A percentile compares a stretch with the other conserved stretches of the same genome.
These are phyloP conservation scores for Capsicum baccatum DNA, from an alignment of 257 asterid genomes.

Conservation along the genomic window DNA sequence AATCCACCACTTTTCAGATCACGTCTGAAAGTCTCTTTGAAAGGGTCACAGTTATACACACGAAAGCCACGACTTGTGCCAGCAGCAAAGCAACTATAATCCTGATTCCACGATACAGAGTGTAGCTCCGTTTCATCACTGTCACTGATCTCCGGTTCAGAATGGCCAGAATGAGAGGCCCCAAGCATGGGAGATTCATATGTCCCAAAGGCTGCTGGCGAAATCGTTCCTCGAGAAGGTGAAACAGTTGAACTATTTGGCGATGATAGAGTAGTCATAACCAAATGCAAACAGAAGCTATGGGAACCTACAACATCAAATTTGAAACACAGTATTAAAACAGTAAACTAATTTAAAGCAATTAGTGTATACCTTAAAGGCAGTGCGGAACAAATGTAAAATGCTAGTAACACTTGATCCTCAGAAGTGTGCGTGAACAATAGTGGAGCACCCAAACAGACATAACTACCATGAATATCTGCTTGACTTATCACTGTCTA, in stretches of 20 bases:
- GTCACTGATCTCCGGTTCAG: slow-evolving; percentile 56
- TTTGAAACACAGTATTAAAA: slow-evolving; percentile 5
- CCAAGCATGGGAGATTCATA: slow-evolving; percentile 49
- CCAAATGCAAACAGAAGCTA: slow-evolving; percentile 46
- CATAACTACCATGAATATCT: not conserved
- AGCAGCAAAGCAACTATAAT: slow-evolving; percentile 90
- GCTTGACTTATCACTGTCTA: not conserved
- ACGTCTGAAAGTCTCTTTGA: slow-evolving; percentile 90
- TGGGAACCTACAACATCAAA: slow-evolving; percentile 25
- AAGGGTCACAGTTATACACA: slow-evolving; percentile 82
- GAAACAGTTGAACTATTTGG: slow-evolving; percentile 69
- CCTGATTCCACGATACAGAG: slow-evolving; percentile 94
- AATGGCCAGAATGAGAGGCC: slow-evolving; percentile 50
- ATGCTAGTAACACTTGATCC: not conserved
- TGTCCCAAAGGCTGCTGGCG: slow-evolving; percentile 56
- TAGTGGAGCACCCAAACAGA: slow-evolving; percentile 9
- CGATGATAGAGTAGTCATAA: slow-evolving; percentile 51
- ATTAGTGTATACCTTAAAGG: slow-evolving; percentile 12
- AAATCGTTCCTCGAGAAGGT: slow-evolving; percentile 56
- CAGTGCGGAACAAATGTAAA: not conserved
- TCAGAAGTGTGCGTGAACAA: not conserved
- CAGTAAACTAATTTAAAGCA: not conserved
- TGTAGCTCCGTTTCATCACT: slow-evolving; percentile 69
- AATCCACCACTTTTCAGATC: slow-evolving; percentile 89
- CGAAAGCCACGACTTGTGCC: slow-evolving; percentile 90